Evolutionary conservation across 306 rosid species (phyloP), one percentile per base, ranked within the genome.

Genomic region (Comarum palustre): DNA sequence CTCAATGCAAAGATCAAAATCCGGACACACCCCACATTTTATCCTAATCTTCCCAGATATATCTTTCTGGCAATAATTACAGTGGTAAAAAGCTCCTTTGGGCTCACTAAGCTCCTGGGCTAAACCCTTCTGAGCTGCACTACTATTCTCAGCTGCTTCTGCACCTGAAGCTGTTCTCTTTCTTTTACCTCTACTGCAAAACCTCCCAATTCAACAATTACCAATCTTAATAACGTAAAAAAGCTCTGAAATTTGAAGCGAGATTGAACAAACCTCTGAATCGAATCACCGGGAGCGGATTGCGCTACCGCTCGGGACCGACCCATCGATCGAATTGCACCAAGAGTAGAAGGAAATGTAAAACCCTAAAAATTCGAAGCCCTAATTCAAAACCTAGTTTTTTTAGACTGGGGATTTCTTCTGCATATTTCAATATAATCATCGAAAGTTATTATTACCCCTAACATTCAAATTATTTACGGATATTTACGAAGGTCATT

Each of bases 11-110:
- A 86, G 85, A 73, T 83, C 87, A 75, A 80, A 83, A 83, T 83
- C 87, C 14, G 85, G 82, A 57, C 90, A 86, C 66, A 77, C 66
- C 12, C 76, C 83, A 76, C 90, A 86, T 69, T 81, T 83, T 8
- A 81, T 80, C 38, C 87, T 77, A 66, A 75, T 42, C 36, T 48
- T 83, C 29, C 90, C 90, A 1, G 85, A 86, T 4, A 86, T 78
- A 77, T 83, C 90, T 51, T 86, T 83, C 74, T 86, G 71, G 78
- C 90, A 86, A 70, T 83, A 86, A 73, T 86, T 86, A 61, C 90
- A 86, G 13, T 83, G 87, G 81, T 86, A 86, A 43, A 83, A 71
- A 68, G 87, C 80, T 12, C 66, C 72, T 83, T 86, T 83, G 9
- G 81, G 77, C 16, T 83, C 85, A 41, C 46, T 58, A 39, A 16